A percentile compares a stretch with the other conserved stretches of the same genome.
Conservation (phyloP, 208 protist species). For the Trypanosoma boissoni region DNA sequence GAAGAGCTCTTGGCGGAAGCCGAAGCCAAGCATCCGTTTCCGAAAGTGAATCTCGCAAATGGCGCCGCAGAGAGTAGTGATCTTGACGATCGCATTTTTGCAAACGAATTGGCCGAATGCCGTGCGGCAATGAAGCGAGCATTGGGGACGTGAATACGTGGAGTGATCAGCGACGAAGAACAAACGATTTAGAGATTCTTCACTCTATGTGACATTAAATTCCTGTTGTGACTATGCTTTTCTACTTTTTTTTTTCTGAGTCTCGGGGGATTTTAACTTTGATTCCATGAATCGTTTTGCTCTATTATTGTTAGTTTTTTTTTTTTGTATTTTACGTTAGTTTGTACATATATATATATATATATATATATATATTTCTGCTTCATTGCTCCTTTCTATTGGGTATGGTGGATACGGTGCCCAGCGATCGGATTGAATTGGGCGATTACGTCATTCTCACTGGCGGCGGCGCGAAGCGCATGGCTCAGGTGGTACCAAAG, state of each 20-base stretch:
- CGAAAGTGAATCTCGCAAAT: background rate
- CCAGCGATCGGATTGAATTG: conserved; percentile 37
- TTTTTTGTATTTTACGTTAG: conserved; percentile 12
- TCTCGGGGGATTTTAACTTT: too few species aligned
- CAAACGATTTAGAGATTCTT: too few species aligned
- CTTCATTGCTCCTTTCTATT: conserved; percentile 3
- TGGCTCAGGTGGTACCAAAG: conserved; percentile 57
- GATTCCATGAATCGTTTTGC: too few species aligned
- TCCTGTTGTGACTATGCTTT: too few species aligned
- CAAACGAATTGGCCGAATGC: conserved; percentile 22
- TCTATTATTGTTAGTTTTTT: too few species aligned
- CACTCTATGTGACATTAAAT: too few species aligned
- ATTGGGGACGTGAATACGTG: conserved; percentile 3
- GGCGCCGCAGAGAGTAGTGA: conserved; percentile 1
- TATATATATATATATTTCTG: background rate
- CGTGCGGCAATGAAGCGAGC: conserved; percentile 12
- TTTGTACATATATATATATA: conserved; percentile 2
- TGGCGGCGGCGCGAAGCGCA: conserved; percentile 67
- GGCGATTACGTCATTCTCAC: conserved; percentile 84
- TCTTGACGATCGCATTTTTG: conserved; percentile 21
- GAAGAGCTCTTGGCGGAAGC: background rate
- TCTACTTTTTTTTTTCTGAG: too few species aligned
- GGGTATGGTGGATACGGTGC: conserved; percentile 16
- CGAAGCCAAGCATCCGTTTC: background rate
- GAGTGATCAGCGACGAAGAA: too few species aligned